These are phyloP conservation scores for Podospora australis DNA, from an alignment of 495 filamentous ascomycete genomes.

Conservation along the genomic window DNA sequence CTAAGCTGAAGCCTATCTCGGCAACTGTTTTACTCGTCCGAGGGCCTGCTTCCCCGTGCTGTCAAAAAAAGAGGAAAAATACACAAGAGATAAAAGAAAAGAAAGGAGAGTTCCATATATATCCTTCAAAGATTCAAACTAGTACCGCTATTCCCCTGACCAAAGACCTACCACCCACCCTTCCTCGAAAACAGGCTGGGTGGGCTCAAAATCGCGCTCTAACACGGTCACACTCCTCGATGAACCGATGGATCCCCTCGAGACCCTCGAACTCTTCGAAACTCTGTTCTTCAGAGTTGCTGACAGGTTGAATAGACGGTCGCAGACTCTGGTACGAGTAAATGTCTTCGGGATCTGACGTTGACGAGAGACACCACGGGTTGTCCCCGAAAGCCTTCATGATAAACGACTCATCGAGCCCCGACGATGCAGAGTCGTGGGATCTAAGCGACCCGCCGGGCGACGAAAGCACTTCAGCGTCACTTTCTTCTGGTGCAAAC, in stretches of 20 bases:
- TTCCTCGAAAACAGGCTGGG: conserved; percentile 1
- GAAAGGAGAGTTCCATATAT: conserved; percentile 3
- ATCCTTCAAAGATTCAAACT: not conserved
- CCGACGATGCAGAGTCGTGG: conserved; percentile 36
- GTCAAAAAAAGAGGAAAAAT: not conserved
- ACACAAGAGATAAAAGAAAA: not conserved
- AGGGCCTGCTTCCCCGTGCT: not conserved
- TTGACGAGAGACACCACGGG: conserved; percentile 37
- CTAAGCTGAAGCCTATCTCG: too few relatives aligned
- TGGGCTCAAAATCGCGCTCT: conserved; percentile 23
- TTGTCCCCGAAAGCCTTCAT: conserved; percentile 34
- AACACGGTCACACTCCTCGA: conserved; percentile 76
- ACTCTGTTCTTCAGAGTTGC: conserved; percentile 38
- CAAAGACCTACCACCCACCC: not conserved
- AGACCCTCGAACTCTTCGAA: conserved; percentile 65
- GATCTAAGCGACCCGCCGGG: conserved; percentile 42
- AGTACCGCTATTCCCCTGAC: not conserved
- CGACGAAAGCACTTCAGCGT: conserved; percentile 40
- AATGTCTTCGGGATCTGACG: conserved; percentile 35
- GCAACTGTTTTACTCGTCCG: not conserved
- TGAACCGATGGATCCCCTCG: conserved; percentile 79
- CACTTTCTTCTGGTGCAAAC: conserved; percentile 59
- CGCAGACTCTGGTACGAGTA: conserved; percentile 49
- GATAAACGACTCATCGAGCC: conserved; percentile 37
- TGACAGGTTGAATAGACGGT: conserved; percentile 26